Percentiles rank a stretch among this genome's conserved stretches.
Evolutionary conservation across 2,329 filamentous ascomycete genomes (phyloP).

Genomic region (Botrytis pseudocinerea): DNA sequence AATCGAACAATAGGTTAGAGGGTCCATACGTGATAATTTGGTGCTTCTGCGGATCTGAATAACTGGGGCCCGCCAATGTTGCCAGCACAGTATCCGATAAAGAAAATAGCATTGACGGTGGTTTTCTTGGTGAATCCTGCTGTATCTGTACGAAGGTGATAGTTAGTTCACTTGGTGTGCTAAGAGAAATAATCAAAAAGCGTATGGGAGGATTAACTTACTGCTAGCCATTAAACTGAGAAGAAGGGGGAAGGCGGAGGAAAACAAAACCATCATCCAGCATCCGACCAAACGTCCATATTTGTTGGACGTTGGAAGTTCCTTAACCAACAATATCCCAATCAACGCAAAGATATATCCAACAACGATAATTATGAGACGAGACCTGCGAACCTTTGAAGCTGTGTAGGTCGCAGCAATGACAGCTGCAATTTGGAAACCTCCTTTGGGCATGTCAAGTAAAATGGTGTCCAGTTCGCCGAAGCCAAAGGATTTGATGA

Average conservation of each 20-base stretch:
- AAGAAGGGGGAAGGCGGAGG: constrained; percentile 44
- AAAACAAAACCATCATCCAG: constrained; percentile 63
- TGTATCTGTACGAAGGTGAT: neutral
- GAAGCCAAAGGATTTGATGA: constrained; percentile 44
- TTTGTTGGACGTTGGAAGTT: constrained; percentile 55
- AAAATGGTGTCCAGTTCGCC: constrained; percentile 41
- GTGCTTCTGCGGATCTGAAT: constrained; percentile 18
- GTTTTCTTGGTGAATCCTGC: constrained; percentile 21
- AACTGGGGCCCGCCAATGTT: constrained; percentile 18
- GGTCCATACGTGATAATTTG: constrained; percentile 50
- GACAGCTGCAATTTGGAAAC: constrained; percentile 13
- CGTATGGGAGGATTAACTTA: neutral
- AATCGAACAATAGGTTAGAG: constrained; percentile 47
- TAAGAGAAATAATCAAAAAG: neutral
- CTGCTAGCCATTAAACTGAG: constrained; percentile 56
- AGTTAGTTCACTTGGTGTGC: neutral
- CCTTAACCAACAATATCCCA: constrained; percentile 58
- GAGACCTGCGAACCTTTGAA: constrained; percentile 25
- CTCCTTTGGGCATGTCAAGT: constrained; percentile 62
- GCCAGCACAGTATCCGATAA: constrained; percentile 20
- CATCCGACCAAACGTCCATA: constrained; percentile 50
- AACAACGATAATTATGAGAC: constrained; percentile 26
- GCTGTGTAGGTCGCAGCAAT: constrained; percentile 25
- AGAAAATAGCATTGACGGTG: constrained; percentile 19
- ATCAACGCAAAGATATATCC: constrained; percentile 51